A percentile compares a stretch with the other conserved stretches of the same genome.
These are phyloP conservation scores for Filosporella fistucella DNA, from an alignment of 495 filamentous ascomycete species.

Conservation along the genomic window DNA sequence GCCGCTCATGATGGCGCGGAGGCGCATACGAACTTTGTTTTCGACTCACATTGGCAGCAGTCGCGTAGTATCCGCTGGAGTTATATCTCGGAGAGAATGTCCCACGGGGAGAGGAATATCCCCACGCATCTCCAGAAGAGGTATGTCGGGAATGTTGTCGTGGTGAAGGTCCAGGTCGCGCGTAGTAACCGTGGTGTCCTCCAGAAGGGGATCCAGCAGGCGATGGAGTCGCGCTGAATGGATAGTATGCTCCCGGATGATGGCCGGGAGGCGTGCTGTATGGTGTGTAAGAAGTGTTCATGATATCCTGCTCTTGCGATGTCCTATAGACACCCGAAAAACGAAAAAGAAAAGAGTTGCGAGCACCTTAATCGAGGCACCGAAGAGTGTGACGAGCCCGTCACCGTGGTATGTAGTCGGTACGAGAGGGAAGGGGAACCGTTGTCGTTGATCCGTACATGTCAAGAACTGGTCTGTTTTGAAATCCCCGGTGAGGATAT, in stretches of 20 bases:
- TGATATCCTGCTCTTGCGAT: slow-evolving; percentile 28
- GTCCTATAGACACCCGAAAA: slow-evolving; percentile 21
- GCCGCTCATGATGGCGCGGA: slow-evolving; percentile 22
- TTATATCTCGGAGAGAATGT: slow-evolving; percentile 25
- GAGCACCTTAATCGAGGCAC: slow-evolving; percentile 18
- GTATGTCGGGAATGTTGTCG: slow-evolving; percentile 24
- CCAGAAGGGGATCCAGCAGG: slow-evolving; percentile 24
- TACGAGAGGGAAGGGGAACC: slow-evolving; percentile 26
- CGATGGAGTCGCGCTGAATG: slow-evolving; percentile 24
- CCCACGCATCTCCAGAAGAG: slow-evolving; percentile 20
- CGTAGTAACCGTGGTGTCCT: slow-evolving; percentile 14
- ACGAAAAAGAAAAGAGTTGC: slow-evolving; percentile 19
- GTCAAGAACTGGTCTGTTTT: slow-evolving; percentile 21
- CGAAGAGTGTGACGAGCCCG: slow-evolving; percentile 25
- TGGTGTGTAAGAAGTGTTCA: slow-evolving; percentile 18
- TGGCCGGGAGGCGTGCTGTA: slow-evolving; percentile 22
- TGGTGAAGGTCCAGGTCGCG: slow-evolving; percentile 18
- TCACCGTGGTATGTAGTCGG: slow-evolving; percentile 30
- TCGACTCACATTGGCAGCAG: slow-evolving; percentile 30
- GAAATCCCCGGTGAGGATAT: slow-evolving; percentile 15
- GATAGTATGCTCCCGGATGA: slow-evolving; percentile 14
- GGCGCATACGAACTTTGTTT: slow-evolving; percentile 26
- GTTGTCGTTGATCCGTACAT: slow-evolving; percentile 28
- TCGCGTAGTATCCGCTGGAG: slow-evolving; percentile 27
- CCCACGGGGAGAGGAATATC: slow-evolving; percentile 21